phyloP scores from a whole-genome alignment of 345 rosid species.

The Carallia brachiata region DNA sequence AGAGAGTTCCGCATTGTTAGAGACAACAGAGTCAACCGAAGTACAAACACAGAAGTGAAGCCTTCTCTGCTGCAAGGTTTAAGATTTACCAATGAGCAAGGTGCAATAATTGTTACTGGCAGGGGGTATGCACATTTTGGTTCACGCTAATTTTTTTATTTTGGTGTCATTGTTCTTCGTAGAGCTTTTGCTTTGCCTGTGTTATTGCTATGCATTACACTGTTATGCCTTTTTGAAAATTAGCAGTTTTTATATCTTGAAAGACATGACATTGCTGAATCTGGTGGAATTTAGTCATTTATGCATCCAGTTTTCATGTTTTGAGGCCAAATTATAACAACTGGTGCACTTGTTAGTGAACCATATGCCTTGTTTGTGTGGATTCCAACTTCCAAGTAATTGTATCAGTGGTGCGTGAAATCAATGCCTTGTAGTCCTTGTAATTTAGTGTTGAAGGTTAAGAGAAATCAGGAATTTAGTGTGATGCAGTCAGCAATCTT shows the following conservation, averaged over 20 bases:
- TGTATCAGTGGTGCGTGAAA: no score
- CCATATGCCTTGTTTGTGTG: not conserved
- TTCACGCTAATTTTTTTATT: not conserved
- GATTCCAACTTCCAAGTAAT: no score
- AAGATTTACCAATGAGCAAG: slow-evolving; percentile 32
- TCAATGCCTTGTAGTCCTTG: no score
- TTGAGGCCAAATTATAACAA: not conserved
- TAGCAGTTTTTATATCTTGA: no score
- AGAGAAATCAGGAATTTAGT: no score
- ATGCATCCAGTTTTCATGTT: not conserved
- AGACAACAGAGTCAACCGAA: slow-evolving; percentile 62
- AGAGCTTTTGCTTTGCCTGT: not conserved
- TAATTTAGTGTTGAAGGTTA: no score
- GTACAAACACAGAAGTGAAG: slow-evolving; percentile 42
- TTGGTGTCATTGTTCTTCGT: not conserved
- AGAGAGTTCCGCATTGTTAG: slow-evolving; percentile 53
- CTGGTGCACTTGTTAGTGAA: not conserved
- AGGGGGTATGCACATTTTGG: slow-evolving; percentile 45
- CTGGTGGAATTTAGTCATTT: no score
- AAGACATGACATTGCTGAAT: no score
- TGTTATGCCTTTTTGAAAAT: not conserved
- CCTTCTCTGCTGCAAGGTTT: slow-evolving; percentile 36
- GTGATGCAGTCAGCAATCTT: no score
- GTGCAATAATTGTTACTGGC: slow-evolving; percentile 23
- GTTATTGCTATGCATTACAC: no score